Evolutionary conservation across 2,329 filamentous ascomycete genomes (phyloP), one percentile per base, ranked within the genome.

Genomic region (Cladosporium phlei): DNA sequence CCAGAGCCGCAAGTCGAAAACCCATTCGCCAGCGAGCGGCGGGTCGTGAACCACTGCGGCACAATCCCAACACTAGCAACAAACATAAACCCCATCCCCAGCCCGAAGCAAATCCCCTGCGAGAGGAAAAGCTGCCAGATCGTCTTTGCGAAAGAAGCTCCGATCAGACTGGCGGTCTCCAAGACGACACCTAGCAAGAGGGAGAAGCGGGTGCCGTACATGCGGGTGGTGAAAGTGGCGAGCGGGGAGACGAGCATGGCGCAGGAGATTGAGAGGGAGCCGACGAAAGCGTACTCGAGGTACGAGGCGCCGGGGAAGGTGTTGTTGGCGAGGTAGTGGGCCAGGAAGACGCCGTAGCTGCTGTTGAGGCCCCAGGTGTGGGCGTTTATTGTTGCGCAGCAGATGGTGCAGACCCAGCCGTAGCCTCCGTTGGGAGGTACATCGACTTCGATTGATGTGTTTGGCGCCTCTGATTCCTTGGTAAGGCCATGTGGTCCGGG

Each of bases 81-180:
- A 60, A 89, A 91, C 8, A 84, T 69, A 48, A 90, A 83, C 0
- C 86, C 86, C 76, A 91, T 83, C 3, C 86, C 86, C 17, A 83
- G 64, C n/a, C 87, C 87, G 52, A 91, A 90, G 45, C 81, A 78
- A 2, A 90, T 59, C 4, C 87, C 87, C 60, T 91, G 87, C 5
- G 76, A 78, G 0, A 91, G 74, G 48, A 89, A 82, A 1, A 93
- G 73, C 27, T 91, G 86, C 83, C 85, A 90, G 48, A 87, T 82
- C 47, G 78, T 59, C 12, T 62, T 69, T 0, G 83, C 77, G 56
- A 88, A 89, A 11, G 80, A 85, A 6, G 86, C 85, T 2, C 78
- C 79, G 34, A 89, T 76, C 50, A 90, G 75, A 17, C 79, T 81
- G 7, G 71, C 67, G 35, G 80, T 75, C 62, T 87, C 78, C 37